These are phyloP conservation scores for Penicillium sclerotigenum DNA, from an alignment of 2,329 filamentous ascomycete species.

Conservation along the genomic window DNA sequence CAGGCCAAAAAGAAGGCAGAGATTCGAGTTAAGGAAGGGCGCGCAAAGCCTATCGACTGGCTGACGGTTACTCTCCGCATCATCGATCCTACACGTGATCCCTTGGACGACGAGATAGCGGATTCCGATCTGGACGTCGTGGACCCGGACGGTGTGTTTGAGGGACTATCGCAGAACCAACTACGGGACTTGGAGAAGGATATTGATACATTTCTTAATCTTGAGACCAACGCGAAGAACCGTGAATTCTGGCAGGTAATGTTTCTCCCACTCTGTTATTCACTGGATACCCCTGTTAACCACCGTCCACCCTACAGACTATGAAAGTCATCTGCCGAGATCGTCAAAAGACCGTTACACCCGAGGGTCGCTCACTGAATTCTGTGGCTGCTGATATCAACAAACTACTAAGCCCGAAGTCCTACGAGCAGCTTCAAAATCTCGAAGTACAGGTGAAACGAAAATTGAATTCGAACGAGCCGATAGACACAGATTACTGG, in stretches of 20 bases:
- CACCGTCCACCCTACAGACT: conserved; percentile 49
- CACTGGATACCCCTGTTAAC: background rate
- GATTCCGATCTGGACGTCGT: conserved; percentile 76
- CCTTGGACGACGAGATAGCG: conserved; percentile 75
- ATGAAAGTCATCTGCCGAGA: conserved; percentile 81
- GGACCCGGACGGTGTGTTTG: conserved; percentile 76
- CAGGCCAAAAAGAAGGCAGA: conserved; percentile 98
- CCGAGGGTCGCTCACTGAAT: conserved; percentile 72
- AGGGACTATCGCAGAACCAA: conserved; percentile 64
- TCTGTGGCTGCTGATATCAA: conserved; percentile 87
- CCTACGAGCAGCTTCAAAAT: conserved; percentile 77
- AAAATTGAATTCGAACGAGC: conserved; percentile 84
- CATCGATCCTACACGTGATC: conserved; percentile 77
- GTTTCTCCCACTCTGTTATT: background rate
- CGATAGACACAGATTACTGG: conserved; percentile 97
- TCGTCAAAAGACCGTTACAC: conserved; percentile 61
- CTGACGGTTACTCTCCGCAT: conserved; percentile 86
- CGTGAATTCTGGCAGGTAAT: conserved; percentile 78
- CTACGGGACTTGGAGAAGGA: conserved; percentile 76
- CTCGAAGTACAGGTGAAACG: conserved; percentile 82
- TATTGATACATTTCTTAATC: conserved; percentile 71
- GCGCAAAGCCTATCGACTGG: conserved; percentile 90
- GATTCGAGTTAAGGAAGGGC: conserved; percentile 85
- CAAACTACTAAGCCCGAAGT: conserved; percentile 78
- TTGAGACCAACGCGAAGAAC: conserved; percentile 76